A percentile compares a stretch with the other conserved stretches of the same genome.
These are phyloP conservation scores for Phyllosticta citriasiana DNA, from an alignment of 2,329 filamentous ascomycete genomes.

Conservation along the genomic window DNA sequence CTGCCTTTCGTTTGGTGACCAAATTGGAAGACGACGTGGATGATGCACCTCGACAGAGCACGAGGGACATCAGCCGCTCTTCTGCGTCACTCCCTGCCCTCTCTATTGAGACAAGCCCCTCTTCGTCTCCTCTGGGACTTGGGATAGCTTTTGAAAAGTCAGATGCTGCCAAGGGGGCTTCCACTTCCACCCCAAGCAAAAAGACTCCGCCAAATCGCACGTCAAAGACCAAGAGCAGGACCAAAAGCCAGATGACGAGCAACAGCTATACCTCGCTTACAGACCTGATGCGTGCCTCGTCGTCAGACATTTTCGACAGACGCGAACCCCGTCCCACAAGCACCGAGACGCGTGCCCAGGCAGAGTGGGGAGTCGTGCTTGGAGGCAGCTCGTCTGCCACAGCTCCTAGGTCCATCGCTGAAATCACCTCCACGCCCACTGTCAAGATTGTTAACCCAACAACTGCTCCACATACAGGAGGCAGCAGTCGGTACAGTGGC, in stretches of 20 bases:
- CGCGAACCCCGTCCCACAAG: neutral
- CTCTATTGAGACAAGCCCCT: neutral
- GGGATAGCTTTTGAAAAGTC: neutral
- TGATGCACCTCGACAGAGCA: neutral
- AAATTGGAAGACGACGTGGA: neutral
- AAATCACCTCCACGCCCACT: neutral
- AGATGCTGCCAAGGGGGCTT: neutral
- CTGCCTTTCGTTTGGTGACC: neutral
- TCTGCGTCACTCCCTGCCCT: neutral
- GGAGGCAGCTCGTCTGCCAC: neutral
- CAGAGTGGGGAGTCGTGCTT: neutral
- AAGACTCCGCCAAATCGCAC: neutral
- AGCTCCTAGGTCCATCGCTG: neutral
- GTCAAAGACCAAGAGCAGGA: neutral
- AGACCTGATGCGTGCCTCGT: slow-evolving; percentile 1
- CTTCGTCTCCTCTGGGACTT: neutral
- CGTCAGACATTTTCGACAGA: slow-evolving; percentile 3
- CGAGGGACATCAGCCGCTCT: neutral
- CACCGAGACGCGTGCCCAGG: neutral
- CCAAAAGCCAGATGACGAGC: neutral
- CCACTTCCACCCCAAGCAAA: neutral
- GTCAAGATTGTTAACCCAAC: neutral
- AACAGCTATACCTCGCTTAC: slow-evolving; percentile 7
- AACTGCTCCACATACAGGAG: neutral
- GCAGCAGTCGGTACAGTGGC: neutral